A percentile compares a stretch with the other conserved stretches of the same genome.
Evolutionary conservation across 257 asterid species (phyloP).

Genomic region (Cinchona pubescens): DNA sequence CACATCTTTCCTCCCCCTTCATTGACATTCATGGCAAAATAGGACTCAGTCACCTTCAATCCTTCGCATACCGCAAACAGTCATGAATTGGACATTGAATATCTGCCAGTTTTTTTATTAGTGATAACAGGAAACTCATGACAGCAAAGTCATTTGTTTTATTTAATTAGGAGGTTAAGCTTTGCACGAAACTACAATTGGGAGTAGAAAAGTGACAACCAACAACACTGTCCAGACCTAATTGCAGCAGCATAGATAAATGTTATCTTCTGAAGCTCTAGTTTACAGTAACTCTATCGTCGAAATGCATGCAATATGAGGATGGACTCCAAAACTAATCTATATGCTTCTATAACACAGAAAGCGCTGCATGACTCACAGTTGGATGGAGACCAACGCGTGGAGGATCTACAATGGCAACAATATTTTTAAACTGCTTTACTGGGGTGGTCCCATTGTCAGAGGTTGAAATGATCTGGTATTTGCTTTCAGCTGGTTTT

Average conservation of each 20-base stretch:
- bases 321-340: background rate
- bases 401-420: conserved; percentile 98
- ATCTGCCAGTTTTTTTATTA: no score
- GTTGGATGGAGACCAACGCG: conserved; percentile 99
- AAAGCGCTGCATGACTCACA: conserved; percentile 45
- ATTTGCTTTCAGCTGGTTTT: conserved; percentile 28
- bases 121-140: background rate
- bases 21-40: background rate
- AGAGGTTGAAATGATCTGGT: conserved; percentile 30
- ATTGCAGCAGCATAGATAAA: background rate
- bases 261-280: background rate
- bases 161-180: background rate
- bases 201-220: background rate
- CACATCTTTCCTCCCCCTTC: background rate
- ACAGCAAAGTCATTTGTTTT: background rate
- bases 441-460: conserved; percentile 27
- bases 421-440: conserved; percentile 67
- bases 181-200: background rate
- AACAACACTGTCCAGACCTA: background rate
- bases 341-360: no score
- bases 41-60: background rate
- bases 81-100: background rate
- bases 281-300: background rate
- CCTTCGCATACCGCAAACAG: background rate
- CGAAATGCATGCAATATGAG: background rate